Evolutionary conservation across 441 rosid species (phyloP), one percentile per base, ranked within the genome.

Genomic region (Pelargonium fulgidum): DNA sequence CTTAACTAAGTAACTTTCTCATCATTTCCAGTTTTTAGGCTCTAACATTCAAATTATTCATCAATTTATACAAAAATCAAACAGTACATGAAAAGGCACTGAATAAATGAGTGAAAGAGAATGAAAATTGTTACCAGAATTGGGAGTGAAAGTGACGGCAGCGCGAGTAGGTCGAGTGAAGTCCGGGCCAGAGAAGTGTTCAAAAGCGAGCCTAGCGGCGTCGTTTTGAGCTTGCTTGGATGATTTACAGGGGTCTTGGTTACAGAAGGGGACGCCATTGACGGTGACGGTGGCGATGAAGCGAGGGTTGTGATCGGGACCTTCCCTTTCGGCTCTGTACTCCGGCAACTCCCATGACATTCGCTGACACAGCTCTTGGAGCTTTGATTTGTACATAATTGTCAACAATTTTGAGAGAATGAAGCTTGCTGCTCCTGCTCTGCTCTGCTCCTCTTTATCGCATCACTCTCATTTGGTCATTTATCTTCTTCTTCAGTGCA

Each of bases 281-380:
- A 86, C 81, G 44, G 73, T 33, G 39, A 88, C 88, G 24, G 86
- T 73, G 65, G 87, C 75, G 1, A 67, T 64, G 72, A 85, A 85
- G 70, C 74, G 56, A 48, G 89, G 85, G 42, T 20, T 48, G 74
- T 86, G 93, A 65, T 73, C 84, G 0, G 56, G 80, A 14, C 93
- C 88, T 3, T 74, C 67, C 68, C 72, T 82, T 3, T 3, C 7
- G 22, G 73, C 36, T 0, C 42, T 12, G 70, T 86, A 88, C 7
- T 63, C 70, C 1, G 89, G 87, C 50, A 83, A 44, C 4, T 1
- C 4, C 87, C 88, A 85, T 11, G 14, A 20, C 9, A 59, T 69
- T 64, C 52, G 73, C 3, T 84, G 88, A 62, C 91, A 88, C 1
- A 84, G 74, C 76, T 79, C 85, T 14, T 88, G 90, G 9, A 86